Conservation (phyloP, 495 filamentous ascomycete species). For the Glarea lozoyensis region DNA sequence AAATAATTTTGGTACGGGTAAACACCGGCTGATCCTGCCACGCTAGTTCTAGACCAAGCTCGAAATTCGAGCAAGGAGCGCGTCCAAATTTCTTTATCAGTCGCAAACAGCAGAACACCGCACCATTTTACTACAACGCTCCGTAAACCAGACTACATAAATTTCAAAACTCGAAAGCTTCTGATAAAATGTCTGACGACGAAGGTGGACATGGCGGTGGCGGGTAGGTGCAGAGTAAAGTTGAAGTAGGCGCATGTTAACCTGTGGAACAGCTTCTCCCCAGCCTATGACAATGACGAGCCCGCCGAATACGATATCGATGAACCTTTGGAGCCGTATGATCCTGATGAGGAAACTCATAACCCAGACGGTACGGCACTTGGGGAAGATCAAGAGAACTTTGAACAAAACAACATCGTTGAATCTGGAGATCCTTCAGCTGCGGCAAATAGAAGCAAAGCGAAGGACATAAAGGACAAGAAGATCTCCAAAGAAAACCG, state of each 20-base stretch:
- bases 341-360: conserved; percentile 41
- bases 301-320: conserved; percentile 51
- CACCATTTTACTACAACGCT: not conserved
- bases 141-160: not conserved
- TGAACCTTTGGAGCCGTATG: conserved; percentile 47
- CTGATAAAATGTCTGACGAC: conserved; percentile 72
- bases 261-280: conserved; percentile 10
- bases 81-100: conserved; percentile 12
- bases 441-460: conserved; percentile 43
- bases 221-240: conserved; percentile 20
- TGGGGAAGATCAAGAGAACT: conserved; percentile 34
- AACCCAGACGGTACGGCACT: conserved; percentile 27
- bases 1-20: not conserved
- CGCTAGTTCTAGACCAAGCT: too few species aligned
- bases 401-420: conserved; percentile 57
- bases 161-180: not conserved
- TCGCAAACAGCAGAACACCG: not conserved
- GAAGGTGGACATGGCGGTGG: conserved; percentile 61
- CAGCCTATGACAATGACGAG: conserved; percentile 51
- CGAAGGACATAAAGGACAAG: conserved; percentile 66
- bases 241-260: not conserved
- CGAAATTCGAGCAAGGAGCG: conserved; percentile 13
- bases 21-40: too few species aligned
- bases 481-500: conserved; percentile 83
- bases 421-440: conserved; percentile 68